phyloP scores from a whole-genome alignment of 2,329 filamentous ascomycete species.

The Fusarium sp. region DNA sequence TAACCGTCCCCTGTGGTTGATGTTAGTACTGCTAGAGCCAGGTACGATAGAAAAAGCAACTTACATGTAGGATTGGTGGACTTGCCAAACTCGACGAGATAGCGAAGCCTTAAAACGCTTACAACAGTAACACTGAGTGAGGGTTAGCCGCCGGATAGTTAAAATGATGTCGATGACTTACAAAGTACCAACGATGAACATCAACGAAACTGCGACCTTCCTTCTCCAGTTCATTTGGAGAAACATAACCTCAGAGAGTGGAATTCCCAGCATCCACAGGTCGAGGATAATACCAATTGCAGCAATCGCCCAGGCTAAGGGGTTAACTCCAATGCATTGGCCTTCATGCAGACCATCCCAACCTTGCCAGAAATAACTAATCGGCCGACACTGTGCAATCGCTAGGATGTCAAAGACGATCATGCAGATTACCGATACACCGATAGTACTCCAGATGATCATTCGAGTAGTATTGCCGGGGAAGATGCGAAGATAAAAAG shows the following conservation, averaged over 20 bases:
- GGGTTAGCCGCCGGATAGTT: not conserved
- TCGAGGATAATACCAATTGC: slow-evolving; percentile 1
- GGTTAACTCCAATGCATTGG: slow-evolving; percentile 12
- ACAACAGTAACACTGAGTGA: not conserved
- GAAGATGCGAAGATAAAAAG: slow-evolving; percentile 29
- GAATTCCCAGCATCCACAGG: slow-evolving; percentile 6
- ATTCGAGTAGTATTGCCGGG: not conserved
- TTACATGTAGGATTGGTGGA: slow-evolving; percentile 17
- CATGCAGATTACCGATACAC: not conserved
- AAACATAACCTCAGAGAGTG: not conserved
- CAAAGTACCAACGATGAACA: slow-evolving; percentile 13
- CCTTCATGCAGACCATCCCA: slow-evolving; percentile 19
- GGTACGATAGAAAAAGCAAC: not conserved
- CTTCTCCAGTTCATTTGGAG: slow-evolving; percentile 16
- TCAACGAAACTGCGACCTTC: not conserved
- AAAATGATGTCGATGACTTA: not conserved
- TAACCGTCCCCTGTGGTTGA: not conserved
- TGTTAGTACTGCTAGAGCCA: not conserved
- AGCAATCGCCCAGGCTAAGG: slow-evolving; percentile 18
- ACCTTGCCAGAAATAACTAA: slow-evolving; percentile 17
- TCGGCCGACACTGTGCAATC: slow-evolving; percentile 8
- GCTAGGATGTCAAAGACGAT: slow-evolving; percentile 4
- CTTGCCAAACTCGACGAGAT: slow-evolving; percentile 6
- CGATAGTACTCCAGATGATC: slow-evolving; percentile 17
- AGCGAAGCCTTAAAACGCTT: slow-evolving; percentile 11